phyloP scores from a whole-genome alignment of 345 rosid genomes.

The Eucalyptus rudis region DNA sequence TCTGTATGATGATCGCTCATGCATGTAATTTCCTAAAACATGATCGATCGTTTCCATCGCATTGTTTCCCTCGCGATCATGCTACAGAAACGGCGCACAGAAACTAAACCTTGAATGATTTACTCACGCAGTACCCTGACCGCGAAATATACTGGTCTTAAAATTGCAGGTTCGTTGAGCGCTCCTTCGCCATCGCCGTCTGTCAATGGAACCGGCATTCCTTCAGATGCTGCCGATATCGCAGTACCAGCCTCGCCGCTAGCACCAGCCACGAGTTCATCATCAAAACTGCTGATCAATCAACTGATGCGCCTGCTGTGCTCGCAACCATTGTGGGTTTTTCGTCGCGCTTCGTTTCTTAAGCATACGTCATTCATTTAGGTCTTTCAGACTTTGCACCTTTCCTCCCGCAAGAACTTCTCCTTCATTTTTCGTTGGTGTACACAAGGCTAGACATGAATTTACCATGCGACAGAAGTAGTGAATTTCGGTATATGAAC shows the following conservation, averaged over 20 bases:
- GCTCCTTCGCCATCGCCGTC: neutral
- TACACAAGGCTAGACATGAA: neutral
- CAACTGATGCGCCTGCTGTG: neutral
- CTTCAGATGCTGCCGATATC: neutral
- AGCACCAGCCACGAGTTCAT: neutral
- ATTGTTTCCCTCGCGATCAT: neutral
- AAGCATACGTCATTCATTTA: neutral
- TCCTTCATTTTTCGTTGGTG: neutral
- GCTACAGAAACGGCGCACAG: neutral
- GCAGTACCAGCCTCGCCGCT: neutral
- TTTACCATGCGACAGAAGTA: neutral
- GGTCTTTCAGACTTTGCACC: neutral
- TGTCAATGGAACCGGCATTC: neutral
- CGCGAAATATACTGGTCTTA: neutral
- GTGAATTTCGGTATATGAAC: neutral
- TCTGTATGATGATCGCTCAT: neutral
- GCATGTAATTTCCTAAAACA: neutral
- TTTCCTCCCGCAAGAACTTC: neutral
- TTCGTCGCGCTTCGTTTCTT: neutral
- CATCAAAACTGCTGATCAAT: neutral
- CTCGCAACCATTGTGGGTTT: neutral
- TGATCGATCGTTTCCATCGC: neutral
- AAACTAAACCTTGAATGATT: neutral
- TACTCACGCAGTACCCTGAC: neutral
- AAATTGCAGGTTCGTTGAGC: neutral